Percentiles rank a stretch among this genome's conserved stretches.
phyloP scores from a whole-genome alignment of 176 grass and related monocot species.

The Guadua angustifolia region DNA sequence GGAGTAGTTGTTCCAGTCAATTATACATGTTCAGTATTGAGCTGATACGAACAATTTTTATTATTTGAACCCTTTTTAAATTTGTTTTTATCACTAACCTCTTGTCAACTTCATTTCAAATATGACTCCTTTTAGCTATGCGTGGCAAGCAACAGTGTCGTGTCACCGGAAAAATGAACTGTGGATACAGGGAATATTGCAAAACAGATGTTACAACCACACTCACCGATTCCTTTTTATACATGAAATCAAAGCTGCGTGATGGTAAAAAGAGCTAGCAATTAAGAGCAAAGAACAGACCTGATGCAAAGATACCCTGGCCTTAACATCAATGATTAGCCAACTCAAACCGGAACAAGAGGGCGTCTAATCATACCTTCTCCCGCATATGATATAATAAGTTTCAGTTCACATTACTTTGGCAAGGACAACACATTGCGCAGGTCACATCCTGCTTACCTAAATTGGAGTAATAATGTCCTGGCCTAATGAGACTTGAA shows the following conservation, averaged over 20 bases:
- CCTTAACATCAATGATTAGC: slow-evolving; percentile 31
- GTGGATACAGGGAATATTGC: neutral
- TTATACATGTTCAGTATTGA: neutral
- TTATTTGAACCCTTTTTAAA: no score
- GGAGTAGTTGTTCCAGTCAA: neutral
- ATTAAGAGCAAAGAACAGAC: neutral
- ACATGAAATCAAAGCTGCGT: no score
- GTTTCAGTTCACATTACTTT: neutral
- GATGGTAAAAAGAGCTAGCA: neutral
- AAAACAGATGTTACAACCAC: neutral
- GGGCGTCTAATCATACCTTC: slow-evolving; percentile 30
- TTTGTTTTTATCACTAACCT: no score
- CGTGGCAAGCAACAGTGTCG: no score
- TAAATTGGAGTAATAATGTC: slow-evolving; percentile 13
- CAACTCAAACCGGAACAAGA: slow-evolving; percentile 27
- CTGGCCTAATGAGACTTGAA: slow-evolving; percentile 14
- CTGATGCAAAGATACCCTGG: slow-evolving; percentile 3
- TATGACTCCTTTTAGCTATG: no score
- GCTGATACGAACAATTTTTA: neutral
- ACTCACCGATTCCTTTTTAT: neutral
- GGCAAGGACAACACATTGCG: neutral
- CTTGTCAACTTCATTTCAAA: no score
- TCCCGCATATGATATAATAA: neutral
- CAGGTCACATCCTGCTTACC: slow-evolving; percentile 36
- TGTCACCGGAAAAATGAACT: neutral